Evolutionary conservation across 441 rosid species (phyloP), one percentile per base, ranked within the genome.

Genomic region (Eruca vesicaria): DNA sequence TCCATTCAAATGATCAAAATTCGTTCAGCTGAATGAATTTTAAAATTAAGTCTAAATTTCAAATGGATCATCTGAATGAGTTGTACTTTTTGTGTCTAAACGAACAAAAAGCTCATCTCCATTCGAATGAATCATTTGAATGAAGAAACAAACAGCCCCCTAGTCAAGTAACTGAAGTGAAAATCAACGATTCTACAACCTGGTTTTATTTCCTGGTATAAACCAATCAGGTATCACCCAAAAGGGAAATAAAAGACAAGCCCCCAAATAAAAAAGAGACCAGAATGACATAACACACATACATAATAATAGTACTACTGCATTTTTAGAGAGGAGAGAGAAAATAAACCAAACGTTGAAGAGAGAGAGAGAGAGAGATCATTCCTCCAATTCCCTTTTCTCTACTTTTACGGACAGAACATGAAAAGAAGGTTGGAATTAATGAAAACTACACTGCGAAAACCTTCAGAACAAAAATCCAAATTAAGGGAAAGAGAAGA

Each of bases 331-430:
- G 9, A 48, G 21, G n/a, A 3, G 2, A 11, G 14, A 16, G 12
- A 32, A 7, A 29, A 29, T 1, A 29, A 29, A 3, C 32, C 32
- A 62, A 33, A 62, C 18, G 10, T n/a, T 43, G 19, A 10, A 57
- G 65, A 69, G 53, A 68, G 23, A 50, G 11, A 50, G 38, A 56
- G n/a, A 7, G 1, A 6, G 7, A 16, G 63, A 59, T 59, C 21
- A 59, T 59, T 53, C 52, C 50, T 52, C 60, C 61, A 53, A 53
- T 31, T 31, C 5, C 61, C 31, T 11, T 33, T 19, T 55, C 72
- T 55, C 63, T 55, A 68, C 26, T 68, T 33, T 55, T 53, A 55
- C 72, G 63, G 53, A 20, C 31, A 55, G 4, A 60, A 31, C 41
- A 7, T 43, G 20, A 57, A 6, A 45, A 43, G 14, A 15, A 33